phyloP scores from a whole-genome alignment of 768 basidiomycete species.

The Rhodotorula sphaerocarpa region DNA sequence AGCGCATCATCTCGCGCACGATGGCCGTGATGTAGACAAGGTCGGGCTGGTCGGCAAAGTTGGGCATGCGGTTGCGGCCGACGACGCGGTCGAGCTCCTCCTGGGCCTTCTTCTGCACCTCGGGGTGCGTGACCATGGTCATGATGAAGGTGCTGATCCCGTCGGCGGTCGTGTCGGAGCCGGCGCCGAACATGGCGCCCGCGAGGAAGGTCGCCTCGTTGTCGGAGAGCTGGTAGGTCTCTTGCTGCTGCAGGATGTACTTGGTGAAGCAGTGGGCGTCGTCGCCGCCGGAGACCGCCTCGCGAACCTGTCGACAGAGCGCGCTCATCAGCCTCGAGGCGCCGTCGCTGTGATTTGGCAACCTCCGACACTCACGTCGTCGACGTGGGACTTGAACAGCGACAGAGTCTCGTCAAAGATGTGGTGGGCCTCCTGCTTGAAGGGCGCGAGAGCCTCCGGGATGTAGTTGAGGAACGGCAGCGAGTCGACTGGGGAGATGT shows the following conservation, averaged over 20 bases:
- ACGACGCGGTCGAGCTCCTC: conserved; percentile 37
- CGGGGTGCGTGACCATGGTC: conserved; percentile 11
- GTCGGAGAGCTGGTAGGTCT: conserved; percentile 32
- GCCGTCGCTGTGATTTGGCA: no score
- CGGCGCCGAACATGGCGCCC: neutral
- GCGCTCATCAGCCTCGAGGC: no score
- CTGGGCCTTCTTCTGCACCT: conserved; percentile 26
- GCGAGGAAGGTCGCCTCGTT: conserved; percentile 35
- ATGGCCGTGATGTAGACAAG: conserved; percentile 35
- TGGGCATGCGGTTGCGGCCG: conserved; percentile 34
- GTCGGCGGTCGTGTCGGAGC: conserved; percentile 29
- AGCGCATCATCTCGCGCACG: conserved; percentile 36
- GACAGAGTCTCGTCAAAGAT: conserved; percentile 31
- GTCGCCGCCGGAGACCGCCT: conserved; percentile 7
- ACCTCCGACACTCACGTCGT: no score
- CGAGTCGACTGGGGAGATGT: conserved; percentile 25
- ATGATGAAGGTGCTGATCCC: conserved; percentile 20
- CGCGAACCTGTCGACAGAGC: conserved; percentile 3
- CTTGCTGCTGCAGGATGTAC: conserved; percentile 25
- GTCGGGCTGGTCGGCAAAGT: conserved; percentile 34
- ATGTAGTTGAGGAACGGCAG: conserved; percentile 36
- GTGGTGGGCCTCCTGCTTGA: conserved; percentile 34
- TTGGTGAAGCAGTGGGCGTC: conserved; percentile 33
- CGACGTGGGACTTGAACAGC: conserved; percentile 34
- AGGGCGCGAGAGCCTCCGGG: conserved; percentile 31